phyloP scores from a whole-genome alignment of 2,329 filamentous ascomycete genomes.

The Beauveria medogensis region DNA sequence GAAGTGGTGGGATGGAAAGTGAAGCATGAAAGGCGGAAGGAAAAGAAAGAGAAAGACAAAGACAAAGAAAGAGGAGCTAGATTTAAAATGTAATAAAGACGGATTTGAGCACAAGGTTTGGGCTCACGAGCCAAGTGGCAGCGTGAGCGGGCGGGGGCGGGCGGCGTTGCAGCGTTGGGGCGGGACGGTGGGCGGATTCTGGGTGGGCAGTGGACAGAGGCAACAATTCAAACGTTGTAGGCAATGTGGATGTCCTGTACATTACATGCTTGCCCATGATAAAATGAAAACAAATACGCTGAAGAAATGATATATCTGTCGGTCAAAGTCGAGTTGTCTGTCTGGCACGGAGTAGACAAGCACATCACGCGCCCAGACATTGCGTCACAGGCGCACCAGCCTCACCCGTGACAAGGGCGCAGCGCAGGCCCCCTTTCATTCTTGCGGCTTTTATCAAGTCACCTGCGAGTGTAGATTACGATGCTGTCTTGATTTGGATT shows the following conservation, averaged over 20 bases:
- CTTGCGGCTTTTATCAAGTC: not conserved
- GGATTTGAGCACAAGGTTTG: not conserved
- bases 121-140: not conserved
- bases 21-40: not conserved
- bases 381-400: constrained; percentile 8
- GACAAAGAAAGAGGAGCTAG: not conserved
- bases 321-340: no score
- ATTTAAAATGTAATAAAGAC: not conserved
- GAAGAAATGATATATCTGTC: no score
- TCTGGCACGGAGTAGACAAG: not conserved
- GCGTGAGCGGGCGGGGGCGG: constrained; percentile 1
- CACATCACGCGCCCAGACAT: constrained; percentile 6
- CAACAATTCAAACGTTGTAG: not conserved
- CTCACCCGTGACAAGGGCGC: constrained; percentile 1
- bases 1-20: not conserved
- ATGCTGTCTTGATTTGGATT: not conserved
- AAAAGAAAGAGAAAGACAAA: not conserved
- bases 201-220: not conserved
- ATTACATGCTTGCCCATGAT: no score
- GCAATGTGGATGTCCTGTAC: not conserved
- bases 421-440: not conserved
- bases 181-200: not conserved
- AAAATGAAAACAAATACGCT: no score
- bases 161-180: not conserved
- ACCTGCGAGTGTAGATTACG: not conserved